A percentile compares a stretch with the other conserved stretches of the same genome.
These are phyloP conservation scores for Hymenoscyphus occultus DNA, from an alignment of 2,329 filamentous ascomycete species.

Conservation along the genomic window DNA sequence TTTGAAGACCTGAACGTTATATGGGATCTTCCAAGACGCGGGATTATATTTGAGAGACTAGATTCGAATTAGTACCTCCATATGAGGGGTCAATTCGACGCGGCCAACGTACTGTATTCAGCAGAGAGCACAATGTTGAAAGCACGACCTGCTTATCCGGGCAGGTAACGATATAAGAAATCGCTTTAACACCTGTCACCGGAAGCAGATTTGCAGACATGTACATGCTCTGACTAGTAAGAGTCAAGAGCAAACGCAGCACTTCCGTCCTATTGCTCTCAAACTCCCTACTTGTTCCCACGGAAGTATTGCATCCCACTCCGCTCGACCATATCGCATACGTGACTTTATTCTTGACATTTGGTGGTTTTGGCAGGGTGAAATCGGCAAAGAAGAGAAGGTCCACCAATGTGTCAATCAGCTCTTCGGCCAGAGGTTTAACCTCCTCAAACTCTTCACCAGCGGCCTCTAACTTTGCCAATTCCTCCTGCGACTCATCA, in stretches of 20 bases:
- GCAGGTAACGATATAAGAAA: conserved; percentile 86
- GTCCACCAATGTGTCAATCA: conserved; percentile 86
- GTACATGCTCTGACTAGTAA: conserved; percentile 92
- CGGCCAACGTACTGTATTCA: conserved; percentile 76
- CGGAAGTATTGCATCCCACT: conserved; percentile 87
- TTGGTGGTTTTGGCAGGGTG: conserved; percentile 71
- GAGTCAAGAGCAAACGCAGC: conserved; percentile 76
- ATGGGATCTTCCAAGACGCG: conserved; percentile 88
- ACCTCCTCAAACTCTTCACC: conserved; percentile 72
- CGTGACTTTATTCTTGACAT: conserved; percentile 74
- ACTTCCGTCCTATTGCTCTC: conserved; percentile 94
- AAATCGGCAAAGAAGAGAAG: conserved; percentile 89
- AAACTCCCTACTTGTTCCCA: conserved; percentile 84
- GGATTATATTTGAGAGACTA: conserved; percentile 95
- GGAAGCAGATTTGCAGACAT: conserved; percentile 77
- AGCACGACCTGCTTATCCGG: conserved; percentile 89
- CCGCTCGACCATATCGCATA: conserved; percentile 98
- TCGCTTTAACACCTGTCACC: conserved; percentile 74
- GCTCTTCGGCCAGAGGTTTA: conserved; percentile 85
- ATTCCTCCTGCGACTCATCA: conserved; percentile 64
- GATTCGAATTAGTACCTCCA: conserved; percentile 9
- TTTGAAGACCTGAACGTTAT: conserved; percentile 88
- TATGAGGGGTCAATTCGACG: conserved; percentile 11
- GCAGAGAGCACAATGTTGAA: conserved; percentile 83
- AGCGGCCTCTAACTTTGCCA: conserved; percentile 46